Evolutionary conservation across 768 basidiomycete genomes (phyloP).

Genomic region (Kwoniella sp.): DNA sequence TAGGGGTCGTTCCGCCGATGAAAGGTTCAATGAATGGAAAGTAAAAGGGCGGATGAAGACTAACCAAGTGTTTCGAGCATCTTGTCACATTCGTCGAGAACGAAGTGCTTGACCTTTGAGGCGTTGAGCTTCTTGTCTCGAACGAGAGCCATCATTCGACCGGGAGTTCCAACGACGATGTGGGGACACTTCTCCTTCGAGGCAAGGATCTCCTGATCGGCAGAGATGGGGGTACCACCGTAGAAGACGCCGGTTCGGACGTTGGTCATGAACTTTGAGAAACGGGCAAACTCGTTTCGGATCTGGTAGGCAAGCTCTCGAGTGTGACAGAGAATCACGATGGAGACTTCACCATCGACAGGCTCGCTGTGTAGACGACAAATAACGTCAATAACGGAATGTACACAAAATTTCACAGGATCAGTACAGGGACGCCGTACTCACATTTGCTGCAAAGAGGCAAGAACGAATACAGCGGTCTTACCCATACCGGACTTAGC

Average conservation of each 20-base stretch:
- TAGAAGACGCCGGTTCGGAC: slow-evolving; percentile 97
- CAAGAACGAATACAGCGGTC: slow-evolving; percentile 98
- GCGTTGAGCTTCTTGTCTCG: slow-evolving; percentile 94
- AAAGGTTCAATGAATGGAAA: background rate
- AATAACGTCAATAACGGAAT: background rate
- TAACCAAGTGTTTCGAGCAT: slow-evolving; percentile 99
- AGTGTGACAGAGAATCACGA: slow-evolving; percentile 97
- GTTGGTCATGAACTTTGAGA: slow-evolving; percentile 99
- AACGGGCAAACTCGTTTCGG: slow-evolving; percentile 98
- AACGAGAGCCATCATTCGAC: slow-evolving; percentile 90
- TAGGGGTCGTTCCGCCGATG: background rate
- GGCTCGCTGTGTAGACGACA: slow-evolving; percentile 64
- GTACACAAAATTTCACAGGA: too few species aligned
- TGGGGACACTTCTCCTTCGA: slow-evolving; percentile 98
- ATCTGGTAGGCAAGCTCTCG: slow-evolving; percentile 99
- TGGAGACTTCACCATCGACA: slow-evolving; percentile 95
- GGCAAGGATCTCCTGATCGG: slow-evolving; percentile 89
- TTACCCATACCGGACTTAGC: slow-evolving; percentile 94
- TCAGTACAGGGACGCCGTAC: slow-evolving; percentile 13
- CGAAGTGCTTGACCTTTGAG: slow-evolving; percentile 93
- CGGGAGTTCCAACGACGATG: slow-evolving; percentile 97
- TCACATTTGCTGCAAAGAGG: slow-evolving; percentile 88
- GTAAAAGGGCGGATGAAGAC: slow-evolving; percentile 58
- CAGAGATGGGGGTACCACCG: slow-evolving; percentile 90
- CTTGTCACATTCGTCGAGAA: slow-evolving; percentile 99